Conservation (phyloP, 495 filamentous ascomycete genomes). For the Lasiosphaeria ovina region DNA sequence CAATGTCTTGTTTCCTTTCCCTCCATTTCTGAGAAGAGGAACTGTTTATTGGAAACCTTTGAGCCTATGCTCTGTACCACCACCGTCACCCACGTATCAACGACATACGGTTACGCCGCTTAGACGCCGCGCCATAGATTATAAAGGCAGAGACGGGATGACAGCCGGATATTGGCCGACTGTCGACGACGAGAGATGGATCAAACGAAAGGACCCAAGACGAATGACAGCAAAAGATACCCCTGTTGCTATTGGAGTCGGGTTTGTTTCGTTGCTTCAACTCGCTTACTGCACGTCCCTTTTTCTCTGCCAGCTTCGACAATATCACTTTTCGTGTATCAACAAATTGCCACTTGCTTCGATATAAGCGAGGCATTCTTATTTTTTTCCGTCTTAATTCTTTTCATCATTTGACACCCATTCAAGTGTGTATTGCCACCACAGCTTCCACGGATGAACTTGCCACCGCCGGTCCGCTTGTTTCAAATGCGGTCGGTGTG, state of each 20-base stretch:
- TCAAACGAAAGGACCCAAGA: not conserved
- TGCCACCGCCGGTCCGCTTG: too few relatives aligned
- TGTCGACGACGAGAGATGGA: not conserved
- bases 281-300: too few relatives aligned
- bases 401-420: too few relatives aligned
- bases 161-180: not conserved
- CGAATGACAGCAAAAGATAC: not conserved
- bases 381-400: not conserved
- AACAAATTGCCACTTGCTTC: not conserved
- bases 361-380: not conserved
- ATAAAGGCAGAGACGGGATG: not conserved
- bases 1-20: not conserved
- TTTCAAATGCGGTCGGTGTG: too few relatives aligned
- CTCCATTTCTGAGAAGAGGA: not conserved
- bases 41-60: conserved; percentile 4
- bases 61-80: conserved; percentile 9
- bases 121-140: not conserved
- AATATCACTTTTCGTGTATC: not conserved
- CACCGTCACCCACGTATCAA: not conserved
- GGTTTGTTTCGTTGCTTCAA: not conserved
- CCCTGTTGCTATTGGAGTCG: not conserved
- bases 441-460: too few relatives aligned
- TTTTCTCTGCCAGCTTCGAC: too few relatives aligned
- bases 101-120: not conserved
- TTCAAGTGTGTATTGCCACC: too few relatives aligned